Evolutionary conservation across 2,329 filamentous ascomycete species (phyloP).

Genomic region (Colletotrichum ledebouriae): DNA sequence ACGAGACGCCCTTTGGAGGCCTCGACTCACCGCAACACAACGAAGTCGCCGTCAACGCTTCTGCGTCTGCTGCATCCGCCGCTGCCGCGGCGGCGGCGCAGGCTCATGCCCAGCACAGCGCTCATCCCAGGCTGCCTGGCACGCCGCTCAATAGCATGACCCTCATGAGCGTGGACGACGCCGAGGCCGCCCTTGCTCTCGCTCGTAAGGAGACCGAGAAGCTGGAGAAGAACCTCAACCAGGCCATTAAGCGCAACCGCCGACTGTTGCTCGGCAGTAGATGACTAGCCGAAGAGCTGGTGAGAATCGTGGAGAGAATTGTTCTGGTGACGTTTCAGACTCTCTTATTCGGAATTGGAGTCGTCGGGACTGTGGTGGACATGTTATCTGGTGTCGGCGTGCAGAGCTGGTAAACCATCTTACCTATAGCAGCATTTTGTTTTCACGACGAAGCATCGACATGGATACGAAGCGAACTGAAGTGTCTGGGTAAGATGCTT

Average conservation of each 20-base stretch:
- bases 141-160: conserved; percentile 62
- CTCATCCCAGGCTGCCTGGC: conserved; percentile 39
- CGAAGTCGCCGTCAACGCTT: conserved; percentile 25
- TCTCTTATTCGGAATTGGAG: conserved; percentile 39
- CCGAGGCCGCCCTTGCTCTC: conserved; percentile 66
- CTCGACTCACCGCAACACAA: conserved; percentile 39
- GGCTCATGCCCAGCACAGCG: conserved; percentile 27
- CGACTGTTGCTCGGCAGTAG: conserved; percentile 58
- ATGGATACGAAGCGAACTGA: background rate
- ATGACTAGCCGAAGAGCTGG: conserved; percentile 41
- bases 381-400: conserved; percentile 26
- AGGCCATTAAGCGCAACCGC: conserved; percentile 71
- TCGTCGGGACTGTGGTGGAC: conserved; percentile 42
- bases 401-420: background rate
- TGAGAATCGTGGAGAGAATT: conserved; percentile 34
- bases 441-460: background rate
- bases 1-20: conserved; percentile 44
- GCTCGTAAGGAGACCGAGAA: conserved; percentile 72
- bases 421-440: background rate
- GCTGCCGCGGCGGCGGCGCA: conserved; percentile 25
- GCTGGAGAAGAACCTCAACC: conserved; percentile 72
- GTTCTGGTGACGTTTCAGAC: conserved; percentile 43
- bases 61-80: conserved; percentile 18
- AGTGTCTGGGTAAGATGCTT: background rate
- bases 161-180: conserved; percentile 73